Evolutionary conservation across 345 rosid species (phyloP).

Genomic region (Pistacia integerrima): DNA sequence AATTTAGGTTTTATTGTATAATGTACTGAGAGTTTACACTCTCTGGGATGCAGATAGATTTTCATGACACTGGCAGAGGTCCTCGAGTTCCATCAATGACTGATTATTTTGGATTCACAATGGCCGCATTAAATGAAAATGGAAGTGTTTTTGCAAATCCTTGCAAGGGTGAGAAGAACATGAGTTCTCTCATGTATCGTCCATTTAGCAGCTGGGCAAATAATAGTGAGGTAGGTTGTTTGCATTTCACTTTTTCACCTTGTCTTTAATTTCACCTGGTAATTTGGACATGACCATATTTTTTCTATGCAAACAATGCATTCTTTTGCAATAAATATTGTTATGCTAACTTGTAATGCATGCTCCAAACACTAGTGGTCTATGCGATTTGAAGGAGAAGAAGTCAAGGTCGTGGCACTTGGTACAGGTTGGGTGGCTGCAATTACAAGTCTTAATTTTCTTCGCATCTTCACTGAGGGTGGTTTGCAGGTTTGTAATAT

Average conservation of each 20-base stretch:
- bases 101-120: conserved; percentile 92
- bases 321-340: background rate
- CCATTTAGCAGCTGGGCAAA: conserved; percentile 91
- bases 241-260: no score
- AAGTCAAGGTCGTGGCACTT: conserved; percentile 85
- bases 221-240: conserved; percentile 75
- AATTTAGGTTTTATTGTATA: background rate
- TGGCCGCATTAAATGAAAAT: conserved; percentile 87
- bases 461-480: conserved; percentile 84
- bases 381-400: conserved; percentile 97
- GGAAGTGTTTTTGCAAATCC: conserved; percentile 96
- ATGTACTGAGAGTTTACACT: conserved; percentile 21
- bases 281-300: background rate
- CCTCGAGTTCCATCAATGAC: conserved; percentile 95
- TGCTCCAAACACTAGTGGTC: conserved; percentile 73
- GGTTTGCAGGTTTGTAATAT: conserved; percentile 81
- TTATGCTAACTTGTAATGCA: conserved; percentile 31
- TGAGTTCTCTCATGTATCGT: conserved; percentile 92
- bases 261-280: background rate
- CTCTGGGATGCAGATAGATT: conserved; percentile 67
- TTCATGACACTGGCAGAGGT: conserved; percentile 95
- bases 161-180: conserved; percentile 86
- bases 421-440: conserved; percentile 96
- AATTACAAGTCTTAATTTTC: conserved; percentile 83
- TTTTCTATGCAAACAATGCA: background rate